Evolutionary conservation across 148 eudicot species (phyloP).

Genomic region (Rhododendron griersonianum): DNA sequence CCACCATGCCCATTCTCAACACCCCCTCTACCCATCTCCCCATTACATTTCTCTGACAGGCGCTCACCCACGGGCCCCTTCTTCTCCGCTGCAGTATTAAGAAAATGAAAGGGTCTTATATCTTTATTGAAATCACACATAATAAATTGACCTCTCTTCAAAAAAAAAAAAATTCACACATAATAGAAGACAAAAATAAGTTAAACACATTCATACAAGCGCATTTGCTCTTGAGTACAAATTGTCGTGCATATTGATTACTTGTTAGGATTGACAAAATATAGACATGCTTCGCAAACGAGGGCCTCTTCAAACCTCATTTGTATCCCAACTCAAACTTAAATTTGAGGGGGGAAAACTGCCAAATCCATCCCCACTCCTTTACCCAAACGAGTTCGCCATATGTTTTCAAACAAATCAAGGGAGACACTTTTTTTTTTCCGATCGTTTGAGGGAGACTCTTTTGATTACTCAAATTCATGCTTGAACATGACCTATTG

Average conservation of each 20-base stretch:
- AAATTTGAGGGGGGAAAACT: not conserved
- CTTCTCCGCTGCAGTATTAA: constrained; percentile 45
- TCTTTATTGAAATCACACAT: not conserved
- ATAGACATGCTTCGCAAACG: not conserved
- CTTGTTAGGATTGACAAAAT: not conserved
- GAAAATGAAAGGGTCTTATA: not conserved
- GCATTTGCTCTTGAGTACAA: not conserved
- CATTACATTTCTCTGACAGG: constrained; percentile 29
- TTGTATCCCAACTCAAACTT: not conserved
- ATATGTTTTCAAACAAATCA: not conserved
- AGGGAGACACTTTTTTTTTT: not conserved
- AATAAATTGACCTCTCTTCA: not conserved
- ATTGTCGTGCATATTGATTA: not conserved
- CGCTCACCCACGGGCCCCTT: constrained; percentile 24
- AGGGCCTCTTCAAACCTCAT: not conserved
- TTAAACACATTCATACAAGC: not conserved
- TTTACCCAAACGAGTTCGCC: not conserved
- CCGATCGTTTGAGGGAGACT: not conserved
- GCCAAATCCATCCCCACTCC: not conserved
- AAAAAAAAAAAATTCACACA: not conserved
- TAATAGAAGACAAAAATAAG: not conserved
- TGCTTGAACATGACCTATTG: not conserved
- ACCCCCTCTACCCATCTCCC: constrained; percentile 24
- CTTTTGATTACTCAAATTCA: not conserved
- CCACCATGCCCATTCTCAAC: constrained; percentile 20